Conservation (phyloP, 257 asterid genomes). For the Thymus quinquecostatus region DNA sequence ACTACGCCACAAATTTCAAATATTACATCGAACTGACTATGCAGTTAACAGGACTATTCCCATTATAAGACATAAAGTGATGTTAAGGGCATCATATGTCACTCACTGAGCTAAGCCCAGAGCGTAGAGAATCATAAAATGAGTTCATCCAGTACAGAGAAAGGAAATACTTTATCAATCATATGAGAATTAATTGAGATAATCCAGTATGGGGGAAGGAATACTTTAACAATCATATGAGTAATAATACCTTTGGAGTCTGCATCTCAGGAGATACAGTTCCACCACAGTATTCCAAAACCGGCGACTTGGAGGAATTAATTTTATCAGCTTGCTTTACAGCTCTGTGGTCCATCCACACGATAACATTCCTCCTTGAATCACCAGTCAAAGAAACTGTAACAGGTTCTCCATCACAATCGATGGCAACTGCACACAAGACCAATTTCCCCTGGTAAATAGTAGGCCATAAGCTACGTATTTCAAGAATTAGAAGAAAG, state of each 20-base stretch:
- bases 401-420: slow-evolving; percentile 92
- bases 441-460: slow-evolving; percentile 43
- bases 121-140: not conserved
- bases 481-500: slow-evolving; percentile 22
- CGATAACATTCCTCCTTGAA: slow-evolving; percentile 86
- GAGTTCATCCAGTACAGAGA: slow-evolving; percentile 21
- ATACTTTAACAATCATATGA: slow-evolving; percentile 17
- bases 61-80: not conserved
- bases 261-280: slow-evolving; percentile 95
- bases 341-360: slow-evolving; percentile 99
- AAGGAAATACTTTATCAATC: slow-evolving; percentile 10
- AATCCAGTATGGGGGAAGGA: slow-evolving; percentile 16
- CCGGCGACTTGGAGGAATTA: slow-evolving; percentile 86
- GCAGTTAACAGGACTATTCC: slow-evolving; percentile 3
- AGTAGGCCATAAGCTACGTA: slow-evolving; percentile 39
- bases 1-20: not conserved
- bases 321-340: slow-evolving; percentile 89
- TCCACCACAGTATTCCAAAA: slow-evolving; percentile 94
- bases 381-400: slow-evolving; percentile 93
- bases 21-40: not conserved
- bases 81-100: slow-evolving; percentile 25
- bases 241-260: slow-evolving; percentile 82
- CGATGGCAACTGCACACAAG: slow-evolving; percentile 83
- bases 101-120: slow-evolving; percentile 11
- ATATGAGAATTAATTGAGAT: slow-evolving; percentile 23